Base-by-base conservation (phyloP, 2,329 filamentous ascomycete species). In the Fusarium sarcochroum region DNA sequence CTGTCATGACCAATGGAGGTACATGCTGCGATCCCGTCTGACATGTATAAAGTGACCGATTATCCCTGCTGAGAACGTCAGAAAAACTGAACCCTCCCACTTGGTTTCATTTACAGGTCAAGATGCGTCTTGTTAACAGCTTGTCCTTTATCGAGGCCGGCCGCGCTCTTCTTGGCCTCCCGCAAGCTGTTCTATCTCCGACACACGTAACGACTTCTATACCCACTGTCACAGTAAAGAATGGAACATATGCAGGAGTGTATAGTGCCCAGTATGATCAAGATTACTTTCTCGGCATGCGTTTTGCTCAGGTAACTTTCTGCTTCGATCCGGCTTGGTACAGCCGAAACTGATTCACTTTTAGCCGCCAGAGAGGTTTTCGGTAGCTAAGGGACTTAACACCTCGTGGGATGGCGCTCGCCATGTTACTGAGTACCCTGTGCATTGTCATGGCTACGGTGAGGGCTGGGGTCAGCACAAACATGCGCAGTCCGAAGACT, bases 381-480 rank as follows among this genome's bases (percentile, higher is more conserved):
- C 65, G 3, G 15, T 68, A 3, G 58, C 70, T 0, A 49, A 84
- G 61, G 75, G 82, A 1, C 72, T 89, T 25, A 83, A 88, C 63
- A 72, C 74, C 20, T 77, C 79, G 2, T 87, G 83, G 82, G 63
- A 76, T 5, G 82, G 74, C 8, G 63, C 71, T 6, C 78, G 75
- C 17, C 75, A 81, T 60, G 85, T 85, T 3, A 83, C 76, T 1
- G 68, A 79, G 14, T 85, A 86, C 59, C 80, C 81, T 0, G 75
- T 79, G 7, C 79, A 82, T 52, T 87, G 85, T 66, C 78, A 85
- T 35, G 84, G 84, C n/a, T 87, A 86, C 53, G 84, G 84, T 17
- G 44, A 21, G 10, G 75, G 84, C 17, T 46, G 20, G 10, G 75
- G 77, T 34, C 69, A 75, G 65, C 55, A 60, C 13, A 64, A 62